Evolutionary conservation across 495 filamentous ascomycete genomes (phyloP).

Genomic region (Parathielavia hyrcaniae): DNA sequence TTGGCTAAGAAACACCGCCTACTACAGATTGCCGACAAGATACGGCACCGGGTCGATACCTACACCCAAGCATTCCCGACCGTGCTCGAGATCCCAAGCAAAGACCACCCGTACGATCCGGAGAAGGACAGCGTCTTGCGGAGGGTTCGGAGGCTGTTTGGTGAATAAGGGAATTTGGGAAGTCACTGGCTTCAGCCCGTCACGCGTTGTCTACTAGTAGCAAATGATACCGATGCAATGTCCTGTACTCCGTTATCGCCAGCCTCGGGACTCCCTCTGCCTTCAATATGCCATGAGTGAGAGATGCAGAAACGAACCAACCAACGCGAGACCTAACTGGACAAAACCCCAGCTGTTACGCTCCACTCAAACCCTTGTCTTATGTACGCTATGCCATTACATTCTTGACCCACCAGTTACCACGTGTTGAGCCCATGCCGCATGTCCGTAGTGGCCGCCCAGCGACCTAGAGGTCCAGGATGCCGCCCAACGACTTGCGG

Average conservation of each 20-base stretch:
- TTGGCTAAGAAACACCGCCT: neutral
- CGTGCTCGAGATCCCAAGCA: slow-evolving; percentile 92
- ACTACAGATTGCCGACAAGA: slow-evolving; percentile 79
- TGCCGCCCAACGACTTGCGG: slow-evolving; percentile 14
- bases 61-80: slow-evolving; percentile 71
- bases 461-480: slow-evolving; percentile 25
- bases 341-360: slow-evolving; percentile 1
- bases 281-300: slow-evolving; percentile 18
- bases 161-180: slow-evolving; percentile 55
- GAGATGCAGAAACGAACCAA: slow-evolving; percentile 10
- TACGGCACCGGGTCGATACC: slow-evolving; percentile 70
- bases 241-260: slow-evolving; percentile 14
- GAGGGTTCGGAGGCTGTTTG: slow-evolving; percentile 84
- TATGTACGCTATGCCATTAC: slow-evolving; percentile 14
- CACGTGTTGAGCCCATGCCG: neutral
- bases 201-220: neutral
- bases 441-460: neutral
- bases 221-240: slow-evolving; percentile 8
- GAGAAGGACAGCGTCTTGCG: slow-evolving; percentile 98
- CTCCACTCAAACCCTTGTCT: neutral
- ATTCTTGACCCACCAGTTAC: neutral
- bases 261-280: slow-evolving; percentile 17
- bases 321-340: slow-evolving; percentile 7
- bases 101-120: slow-evolving; percentile 98
- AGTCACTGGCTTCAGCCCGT: neutral